Evolutionary conservation across 2,329 filamentous ascomycete species (phyloP), one percentile per base, ranked within the genome.

Genomic region (Aspergillus fructus): DNA sequence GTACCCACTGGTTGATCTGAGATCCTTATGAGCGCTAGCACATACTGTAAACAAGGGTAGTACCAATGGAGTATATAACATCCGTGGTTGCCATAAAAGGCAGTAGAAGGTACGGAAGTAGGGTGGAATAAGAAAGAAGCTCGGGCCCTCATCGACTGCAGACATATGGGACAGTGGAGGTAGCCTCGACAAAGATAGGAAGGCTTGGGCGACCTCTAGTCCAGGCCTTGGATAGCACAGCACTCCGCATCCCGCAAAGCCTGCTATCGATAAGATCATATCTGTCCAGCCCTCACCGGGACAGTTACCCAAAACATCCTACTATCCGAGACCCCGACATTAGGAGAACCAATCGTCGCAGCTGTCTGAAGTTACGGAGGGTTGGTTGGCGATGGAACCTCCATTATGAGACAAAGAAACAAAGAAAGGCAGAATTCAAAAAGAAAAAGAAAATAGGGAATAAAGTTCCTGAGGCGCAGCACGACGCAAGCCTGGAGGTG

Each of bases 1-100:
- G 47, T 64, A 37, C 58, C 59, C 39, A 52, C 64, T 51, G 59
- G 52, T 45, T 59, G 56, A 63, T 37, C 6, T 37, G 12, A 37
- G 34, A n/a, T 37, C n/a, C n/a, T 13, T 37, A 13, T n/a, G 34
- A 37, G 34, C 34, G 13, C 12, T 37, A 5, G 34, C 15, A 37
- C 34, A 37, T 37, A 37, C 27, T 30, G 27, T 11, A 30, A 30
- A 30, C 12, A 37, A 13, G 12, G 15, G 13, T n/a, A 37, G 5
- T 37, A n/a, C 12, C n/a, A 37, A 37, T 37, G 34, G 13, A 37
- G 34, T 7, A 4, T 37, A 7, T 37, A 37, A n/a, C 15, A n/a
- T n/a, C 12, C 5, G 15, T 37, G 34, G 15, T 37, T n/a, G 5
- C 12, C 4, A n/a, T 37, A 13, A 15, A n/a, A 37, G 34, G 15